Evolutionary conservation across 2,329 filamentous ascomycete genomes (phyloP).

Genomic region (Incumbomyces delicatus): DNA sequence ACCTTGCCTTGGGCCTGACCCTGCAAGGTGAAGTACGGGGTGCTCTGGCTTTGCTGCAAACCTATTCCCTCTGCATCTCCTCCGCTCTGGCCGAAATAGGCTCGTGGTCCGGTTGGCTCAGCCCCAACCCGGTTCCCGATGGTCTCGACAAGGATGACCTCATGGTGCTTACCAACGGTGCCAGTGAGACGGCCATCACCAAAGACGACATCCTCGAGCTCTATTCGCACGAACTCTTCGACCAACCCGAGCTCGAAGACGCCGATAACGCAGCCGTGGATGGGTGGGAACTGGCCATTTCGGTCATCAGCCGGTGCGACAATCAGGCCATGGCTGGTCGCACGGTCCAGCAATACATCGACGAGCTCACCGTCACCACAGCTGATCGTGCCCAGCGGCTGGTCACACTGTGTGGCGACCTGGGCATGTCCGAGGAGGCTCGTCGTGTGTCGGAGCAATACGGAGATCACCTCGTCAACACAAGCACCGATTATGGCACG

Average conservation of each 20-base stretch:
- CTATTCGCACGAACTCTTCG: slow-evolving; percentile 59
- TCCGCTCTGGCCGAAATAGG: slow-evolving; percentile 74
- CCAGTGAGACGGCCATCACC: slow-evolving; percentile 53
- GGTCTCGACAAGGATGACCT: slow-evolving; percentile 75
- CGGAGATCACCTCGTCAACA: slow-evolving; percentile 64
- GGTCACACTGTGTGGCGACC: slow-evolving; percentile 64
- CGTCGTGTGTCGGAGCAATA: slow-evolving; percentile 78
- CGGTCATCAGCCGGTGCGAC: slow-evolving; percentile 72
- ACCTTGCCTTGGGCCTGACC: slow-evolving; percentile 71
- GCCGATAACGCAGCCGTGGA: slow-evolving; percentile 40
- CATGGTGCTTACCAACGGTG: slow-evolving; percentile 65
- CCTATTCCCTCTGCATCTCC: slow-evolving; percentile 72
- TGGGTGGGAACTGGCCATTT: slow-evolving; percentile 84
- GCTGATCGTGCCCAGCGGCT: slow-evolving; percentile 69
- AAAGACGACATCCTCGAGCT: slow-evolving; percentile 70
- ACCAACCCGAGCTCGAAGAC: slow-evolving; percentile 25
- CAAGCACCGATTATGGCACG: slow-evolving; percentile 70
- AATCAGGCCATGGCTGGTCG: slow-evolving; percentile 60
- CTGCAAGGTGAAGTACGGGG: slow-evolving; percentile 75
- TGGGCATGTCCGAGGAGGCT: slow-evolving; percentile 70
- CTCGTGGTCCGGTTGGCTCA: slow-evolving; percentile 74
- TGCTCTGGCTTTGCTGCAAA: slow-evolving; percentile 61
- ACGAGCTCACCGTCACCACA: slow-evolving; percentile 62
- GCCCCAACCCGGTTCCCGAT: slow-evolving; percentile 42
- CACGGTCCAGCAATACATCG: slow-evolving; percentile 63